Evolutionary conservation across 1,284 basidiomycete genomes (phyloP).

Genomic region (Microbotryum violaceum): DNA sequence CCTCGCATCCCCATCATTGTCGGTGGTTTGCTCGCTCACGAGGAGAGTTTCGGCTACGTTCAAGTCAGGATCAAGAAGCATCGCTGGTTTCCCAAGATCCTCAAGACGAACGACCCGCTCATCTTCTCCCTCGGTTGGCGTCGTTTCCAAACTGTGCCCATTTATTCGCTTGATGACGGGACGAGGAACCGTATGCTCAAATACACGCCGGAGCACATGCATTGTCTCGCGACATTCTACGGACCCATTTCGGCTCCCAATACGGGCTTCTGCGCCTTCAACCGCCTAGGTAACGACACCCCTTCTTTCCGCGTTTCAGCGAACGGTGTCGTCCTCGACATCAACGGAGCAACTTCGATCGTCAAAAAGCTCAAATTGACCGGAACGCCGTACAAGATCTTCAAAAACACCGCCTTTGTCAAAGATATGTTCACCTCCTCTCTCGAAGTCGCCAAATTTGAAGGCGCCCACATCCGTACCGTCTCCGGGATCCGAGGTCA

Average conservation of each 20-base stretch:
- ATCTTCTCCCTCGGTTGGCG: conserved; percentile 95
- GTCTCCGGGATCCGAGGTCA: conserved; percentile 95
- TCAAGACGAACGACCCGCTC: conserved; percentile 96
- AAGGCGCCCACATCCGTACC: conserved; percentile 89
- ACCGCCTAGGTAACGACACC: conserved; percentile 60
- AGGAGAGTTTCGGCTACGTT: conserved; percentile 86
- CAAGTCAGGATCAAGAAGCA: conserved; percentile 96
- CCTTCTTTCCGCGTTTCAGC: conserved; percentile 83
- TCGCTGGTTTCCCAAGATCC: conserved; percentile 82
- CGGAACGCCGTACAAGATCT: conserved; percentile 90
- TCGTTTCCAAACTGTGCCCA: conserved; percentile 86
- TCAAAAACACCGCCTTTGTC: conserved; percentile 98
- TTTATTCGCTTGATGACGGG: conserved; percentile 95
- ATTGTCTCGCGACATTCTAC: conserved; percentile 95
- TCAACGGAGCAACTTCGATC: conserved; percentile 85
- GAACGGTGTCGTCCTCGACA: conserved; percentile 88
- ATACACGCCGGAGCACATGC: conserved; percentile 99
- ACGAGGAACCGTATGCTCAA: conserved; percentile 98
- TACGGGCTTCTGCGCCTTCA: conserved; percentile 96
- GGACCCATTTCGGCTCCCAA: conserved; percentile 86
- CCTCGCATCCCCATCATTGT: conserved; percentile 83
- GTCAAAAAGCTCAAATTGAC: conserved; percentile 99
- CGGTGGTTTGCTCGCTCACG: conserved; percentile 83
- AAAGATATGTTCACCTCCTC: conserved; percentile 94
- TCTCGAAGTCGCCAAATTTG: conserved; percentile 95